Evolutionary conservation across 2,329 filamentous ascomycete species (phyloP), one percentile per base, ranked within the genome.

Genomic region (Aspergillus felis): DNA sequence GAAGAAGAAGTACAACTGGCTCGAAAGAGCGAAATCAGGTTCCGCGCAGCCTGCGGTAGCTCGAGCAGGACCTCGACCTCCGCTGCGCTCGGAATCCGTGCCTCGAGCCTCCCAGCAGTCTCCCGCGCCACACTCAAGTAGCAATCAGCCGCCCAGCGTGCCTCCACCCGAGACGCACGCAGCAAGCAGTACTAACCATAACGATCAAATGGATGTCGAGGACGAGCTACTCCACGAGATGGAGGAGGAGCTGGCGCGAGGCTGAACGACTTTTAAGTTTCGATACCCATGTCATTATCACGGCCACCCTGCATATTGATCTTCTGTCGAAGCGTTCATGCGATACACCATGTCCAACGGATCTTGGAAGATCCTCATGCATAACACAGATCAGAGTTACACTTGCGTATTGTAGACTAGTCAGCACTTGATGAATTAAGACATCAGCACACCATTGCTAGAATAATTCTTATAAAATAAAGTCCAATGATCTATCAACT

Each of bases 1-100:
- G 49, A 65, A 62, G 27, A 75, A 74, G 51, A 59, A 65, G 27
- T 72, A 73, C 51, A 27, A 50, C 14, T 74, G 71, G 72, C 64
- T 74, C 4, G 58, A 57, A 38, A 57, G 53, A 49, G 50, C 47
- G 17, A 51, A 44, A 32, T 46, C 51, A 50, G 42, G 57, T 55
- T 42, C 53, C 48, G 20, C 24, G 7, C 20, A 47, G 44, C 24
- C 24, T 24, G 24, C 9, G 24, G 44, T 24, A 44, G 22, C 42
- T 44, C 28, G 53, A 46, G 27, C 20, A 55, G 5, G 27, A 35
- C 41, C 41, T 50, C 32, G 28, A 14, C 12, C 38, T 25, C 5
- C 49, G 49, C 25, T 27, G 20, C 14, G 42, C 53, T 24, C 49
- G 27, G 25, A 49, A 38, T 48, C 53, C 22, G n/a, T 25, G 27